Conservation (phyloP, 768 basidiomycete genomes). For the Mycena epipterygia region DNA sequence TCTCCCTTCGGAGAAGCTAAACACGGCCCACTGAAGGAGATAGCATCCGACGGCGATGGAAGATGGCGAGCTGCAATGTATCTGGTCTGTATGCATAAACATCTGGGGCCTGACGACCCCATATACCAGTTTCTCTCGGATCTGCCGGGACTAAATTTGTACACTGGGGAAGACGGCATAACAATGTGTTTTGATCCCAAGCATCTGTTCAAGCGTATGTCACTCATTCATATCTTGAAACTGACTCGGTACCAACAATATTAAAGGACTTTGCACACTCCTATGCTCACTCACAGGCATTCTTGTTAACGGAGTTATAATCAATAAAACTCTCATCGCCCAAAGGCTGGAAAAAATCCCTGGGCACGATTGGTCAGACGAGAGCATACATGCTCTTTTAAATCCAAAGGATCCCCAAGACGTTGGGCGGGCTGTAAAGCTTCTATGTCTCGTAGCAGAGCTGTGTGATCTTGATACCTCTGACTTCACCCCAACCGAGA, state of each 20-base stretch:
- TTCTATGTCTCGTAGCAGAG: constrained; percentile 27
- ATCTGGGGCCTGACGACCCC: neutral
- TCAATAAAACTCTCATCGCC: constrained; percentile 11
- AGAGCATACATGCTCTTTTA: constrained; percentile 26
- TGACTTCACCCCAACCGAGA: constrained; percentile 36
- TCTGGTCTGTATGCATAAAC: constrained; percentile 22
- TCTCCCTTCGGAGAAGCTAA: constrained; percentile 11
- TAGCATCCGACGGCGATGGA: constrained; percentile 15
- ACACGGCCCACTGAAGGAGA: neutral
- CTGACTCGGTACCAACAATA: no score
- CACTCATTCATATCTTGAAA: neutral
- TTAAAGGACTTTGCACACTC: constrained; percentile 40
- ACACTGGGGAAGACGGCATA: neutral
- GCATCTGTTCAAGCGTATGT: constrained; percentile 16
- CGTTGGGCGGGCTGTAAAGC: constrained; percentile 10
- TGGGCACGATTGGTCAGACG: constrained; percentile 40
- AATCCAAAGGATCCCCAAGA: constrained; percentile 26
- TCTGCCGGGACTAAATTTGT: constrained; percentile 4
- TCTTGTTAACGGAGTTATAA: constrained; percentile 15
- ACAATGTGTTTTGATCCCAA: constrained; percentile 16
- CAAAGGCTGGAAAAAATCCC: constrained; percentile 12
- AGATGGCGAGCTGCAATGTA: neutral
- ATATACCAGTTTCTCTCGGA: neutral
- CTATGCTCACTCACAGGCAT: constrained; percentile 32
- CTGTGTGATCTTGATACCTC: constrained; percentile 34